Conservation (phyloP, 768 basidiomycete genomes). For the Austroboletus festivus region DNA sequence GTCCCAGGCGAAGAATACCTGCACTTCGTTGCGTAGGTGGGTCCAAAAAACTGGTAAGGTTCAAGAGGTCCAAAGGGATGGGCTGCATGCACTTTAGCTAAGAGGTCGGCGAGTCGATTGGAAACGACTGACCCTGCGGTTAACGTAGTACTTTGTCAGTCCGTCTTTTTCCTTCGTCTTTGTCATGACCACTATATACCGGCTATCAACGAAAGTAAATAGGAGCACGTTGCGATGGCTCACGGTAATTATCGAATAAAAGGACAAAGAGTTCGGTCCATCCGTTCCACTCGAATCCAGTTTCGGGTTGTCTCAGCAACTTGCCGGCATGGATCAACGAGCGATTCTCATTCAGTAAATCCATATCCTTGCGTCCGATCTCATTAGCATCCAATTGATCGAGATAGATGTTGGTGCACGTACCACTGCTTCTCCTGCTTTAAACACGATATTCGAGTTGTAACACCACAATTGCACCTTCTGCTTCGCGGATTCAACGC, state of each 20-base stretch:
- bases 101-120: not conserved
- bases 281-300: conserved; percentile 82
- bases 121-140: conserved; percentile 58
- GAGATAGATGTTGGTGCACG: conserved; percentile 12
- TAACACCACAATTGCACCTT: conserved; percentile 91
- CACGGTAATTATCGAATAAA: conserved; percentile 93
- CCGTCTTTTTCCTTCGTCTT: conserved; percentile 81
- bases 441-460: conserved; percentile 76
- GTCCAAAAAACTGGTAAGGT: conserved; percentile 80
- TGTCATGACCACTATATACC: conserved; percentile 74
- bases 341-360: conserved; percentile 78
- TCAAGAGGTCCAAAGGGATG: conserved; percentile 87
- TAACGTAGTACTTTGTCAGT: conserved; percentile 72
- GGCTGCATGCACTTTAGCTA: conserved; percentile 49
- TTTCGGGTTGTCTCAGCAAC: conserved; percentile 82
- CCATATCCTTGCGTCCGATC: conserved; percentile 65
- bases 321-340: conserved; percentile 82
- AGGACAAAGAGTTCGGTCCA: conserved; percentile 90
- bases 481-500: conserved; percentile 78
- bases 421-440: conserved; percentile 68
- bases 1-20: conserved; percentile 63
- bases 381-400: not conserved
- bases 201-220: conserved; percentile 8
- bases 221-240: conserved; percentile 29
- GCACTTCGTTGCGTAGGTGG: conserved; percentile 70